Evolutionary conservation across 257 asterid species (phyloP), one percentile per base, ranked within the genome.

Genomic region (Nicotiana noctiflora): DNA sequence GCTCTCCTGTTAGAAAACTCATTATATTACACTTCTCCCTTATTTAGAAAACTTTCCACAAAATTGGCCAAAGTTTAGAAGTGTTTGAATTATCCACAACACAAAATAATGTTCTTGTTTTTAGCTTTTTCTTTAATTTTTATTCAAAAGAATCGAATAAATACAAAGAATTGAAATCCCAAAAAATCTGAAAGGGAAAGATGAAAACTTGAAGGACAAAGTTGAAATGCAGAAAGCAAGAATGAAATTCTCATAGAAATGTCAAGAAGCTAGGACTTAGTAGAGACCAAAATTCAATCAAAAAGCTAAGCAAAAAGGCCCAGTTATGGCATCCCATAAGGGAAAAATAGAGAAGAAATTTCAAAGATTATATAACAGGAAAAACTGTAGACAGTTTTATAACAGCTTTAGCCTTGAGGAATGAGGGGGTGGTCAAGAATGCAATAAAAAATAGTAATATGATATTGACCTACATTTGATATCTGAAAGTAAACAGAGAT

Each of bases 1-100:
- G 86, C 0, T 95, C 85, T 79, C 97, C 99, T 76, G 98, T 96
- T 81, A 92, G 86, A 83, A 92, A 83, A 85, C 94, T 90, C 98
- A 94, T 96, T 74, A 77, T 81, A 57, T 77, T 19, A 72, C 34
- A 23, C 34, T 61, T 61, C 67, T 61, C 31, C 17, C 66, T 60
- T 32, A 72, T 53, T 53, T 79, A 40, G 59, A 25, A 55, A 59
- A 17, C 72, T 57, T 56, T 53, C 53, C 21, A 19, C 52, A 56
- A 67, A 78, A 34, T 64, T 76, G 15, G 18, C 62, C n/a, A 40
- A 81, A 56, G n/a, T 19, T 67, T 5, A 79, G 51, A 46, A 61
- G 23, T 31, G 21, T 25, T 37, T 51, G 23, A 31, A 74, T 6
- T 49, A 23, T 23, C 18, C 53, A 34, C 75, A 67, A 67, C 55